Base-by-base conservation (phyloP, 202 grass and related monocot genomes). In the Setaria viridis region DNA sequence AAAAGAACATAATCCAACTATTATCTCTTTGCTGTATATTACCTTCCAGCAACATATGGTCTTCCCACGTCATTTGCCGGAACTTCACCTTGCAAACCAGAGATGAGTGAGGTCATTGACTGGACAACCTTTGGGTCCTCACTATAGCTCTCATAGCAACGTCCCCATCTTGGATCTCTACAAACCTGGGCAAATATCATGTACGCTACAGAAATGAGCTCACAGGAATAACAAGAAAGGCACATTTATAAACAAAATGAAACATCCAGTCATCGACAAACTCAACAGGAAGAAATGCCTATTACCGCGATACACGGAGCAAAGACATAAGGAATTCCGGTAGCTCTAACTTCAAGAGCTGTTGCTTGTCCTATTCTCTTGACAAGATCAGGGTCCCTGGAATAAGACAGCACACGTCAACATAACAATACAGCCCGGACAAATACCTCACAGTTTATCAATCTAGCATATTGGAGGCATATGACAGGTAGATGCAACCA, bases 131-230 rank as follows among this genome's bases (percentile, higher is more conserved):
- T 89, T 72, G 91, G 91, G 39, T 98, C 91, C 78, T 98, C 93
- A 1, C 95, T 98, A 33, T 95, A 98, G 83, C 95, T 98, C 81
- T 98, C 91, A 0, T 95, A 98, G 84, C 95, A 98, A 17, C 95
- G 91, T 25, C 95, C 95, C 95, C 95, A 98, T 86, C 95, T 93
- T 54, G 93, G 93, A 86, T 98, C 95, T 88, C 95, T 92, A 85
- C 95, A 98, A 48, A 95, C 93, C 95, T 98, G 87, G 57, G 51
- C 13, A 72, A 72, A 78, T 17, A 74, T 67, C 67, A 66, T 53
- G 65, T 68, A 59, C 85, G 37, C 11, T 13, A 69, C 7, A n/a
- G 33, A 50, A 59, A 59, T 37, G 14, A 53, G 66, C 20, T 67
- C 57, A 25, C 19, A 67, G 25, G 6, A 72, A 84, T 70, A 76